Evolutionary conservation across 371 early-diverging fungal species (phyloP).

Genomic region (Chytridium lagenaria): DNA sequence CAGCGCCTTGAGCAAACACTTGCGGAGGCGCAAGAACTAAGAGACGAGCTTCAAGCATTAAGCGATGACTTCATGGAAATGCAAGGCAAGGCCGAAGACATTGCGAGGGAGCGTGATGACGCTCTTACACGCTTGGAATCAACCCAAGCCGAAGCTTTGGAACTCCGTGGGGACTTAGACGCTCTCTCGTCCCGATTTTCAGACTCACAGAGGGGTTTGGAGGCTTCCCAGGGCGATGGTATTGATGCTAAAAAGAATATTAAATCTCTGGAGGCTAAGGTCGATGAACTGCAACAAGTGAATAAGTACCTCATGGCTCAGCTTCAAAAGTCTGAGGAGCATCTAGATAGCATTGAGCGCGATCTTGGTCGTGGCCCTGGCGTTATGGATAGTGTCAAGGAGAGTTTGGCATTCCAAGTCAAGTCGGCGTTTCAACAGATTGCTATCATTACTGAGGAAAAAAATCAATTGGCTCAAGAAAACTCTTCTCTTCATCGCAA

Average conservation of each 20-base stretch:
- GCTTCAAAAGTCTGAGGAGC: slow-evolving; percentile 26
- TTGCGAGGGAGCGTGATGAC: background rate
- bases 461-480: slow-evolving; percentile 13
- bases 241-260: background rate
- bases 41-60: background rate
- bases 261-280: background rate
- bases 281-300: slow-evolving; percentile 21
- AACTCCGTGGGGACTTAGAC: slow-evolving; percentile 9
- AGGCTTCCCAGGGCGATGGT: background rate
- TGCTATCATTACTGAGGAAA: slow-evolving; percentile 23
- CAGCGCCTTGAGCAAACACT: background rate
- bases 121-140: background rate
- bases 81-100: background rate
- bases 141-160: slow-evolving; percentile 9
- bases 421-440: slow-evolving; percentile 27
- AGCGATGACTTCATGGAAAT: background rate
- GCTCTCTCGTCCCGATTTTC: background rate
- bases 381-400: slow-evolving; percentile 17
- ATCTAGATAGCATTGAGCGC: slow-evolving; percentile 14
- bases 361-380: slow-evolving; percentile 17
- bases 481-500: slow-evolving; percentile 24
- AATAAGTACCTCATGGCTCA: slow-evolving; percentile 20
- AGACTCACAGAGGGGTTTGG: background rate
- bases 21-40: background rate
- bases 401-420: slow-evolving; percentile 24